Evolutionary conservation across 352 stramenopile genomes (phyloP).

Genomic region (Phytophthora aleatoria): DNA sequence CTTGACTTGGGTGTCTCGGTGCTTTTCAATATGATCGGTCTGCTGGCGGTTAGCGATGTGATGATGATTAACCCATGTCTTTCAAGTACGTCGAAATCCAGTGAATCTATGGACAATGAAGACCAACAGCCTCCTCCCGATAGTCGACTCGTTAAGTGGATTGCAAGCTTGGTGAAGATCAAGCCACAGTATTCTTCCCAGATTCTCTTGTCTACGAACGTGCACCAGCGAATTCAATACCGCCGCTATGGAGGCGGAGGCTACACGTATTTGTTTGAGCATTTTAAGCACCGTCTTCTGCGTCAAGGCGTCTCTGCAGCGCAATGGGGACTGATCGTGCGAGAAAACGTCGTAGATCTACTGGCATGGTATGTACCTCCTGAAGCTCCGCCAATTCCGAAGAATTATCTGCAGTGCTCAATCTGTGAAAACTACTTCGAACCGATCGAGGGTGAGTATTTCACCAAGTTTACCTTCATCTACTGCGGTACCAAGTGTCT

Average conservation of each 20-base stretch:
- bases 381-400: conserved; percentile 55
- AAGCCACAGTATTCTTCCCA: conserved; percentile 32
- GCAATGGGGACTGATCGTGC: conserved; percentile 54
- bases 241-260: conserved; percentile 69
- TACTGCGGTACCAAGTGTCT: conserved; percentile 89
- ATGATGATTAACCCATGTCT: conserved; percentile 44
- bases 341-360: conserved; percentile 49
- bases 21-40: conserved; percentile 70
- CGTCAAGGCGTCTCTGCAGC: conserved; percentile 33
- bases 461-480: conserved; percentile 83
- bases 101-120: not conserved
- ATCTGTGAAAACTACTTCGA: conserved; percentile 80
- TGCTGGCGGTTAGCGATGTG: conserved; percentile 64
- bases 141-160: conserved; percentile 42
- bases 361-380: conserved; percentile 71
- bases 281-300: conserved; percentile 53
- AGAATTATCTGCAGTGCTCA: conserved; percentile 76
- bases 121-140: conserved; percentile 45
- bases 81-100: not conserved
- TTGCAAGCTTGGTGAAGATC: conserved; percentile 39
- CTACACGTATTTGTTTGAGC: conserved; percentile 60
- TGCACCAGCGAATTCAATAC: conserved; percentile 75
- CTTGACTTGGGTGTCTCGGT: conserved; percentile 46
- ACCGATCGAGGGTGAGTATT: conserved; percentile 87
- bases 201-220: conserved; percentile 66